These are phyloP conservation scores for Stachybotrys elegans DNA, from an alignment of 2,329 filamentous ascomycete species.

Conservation along the genomic window DNA sequence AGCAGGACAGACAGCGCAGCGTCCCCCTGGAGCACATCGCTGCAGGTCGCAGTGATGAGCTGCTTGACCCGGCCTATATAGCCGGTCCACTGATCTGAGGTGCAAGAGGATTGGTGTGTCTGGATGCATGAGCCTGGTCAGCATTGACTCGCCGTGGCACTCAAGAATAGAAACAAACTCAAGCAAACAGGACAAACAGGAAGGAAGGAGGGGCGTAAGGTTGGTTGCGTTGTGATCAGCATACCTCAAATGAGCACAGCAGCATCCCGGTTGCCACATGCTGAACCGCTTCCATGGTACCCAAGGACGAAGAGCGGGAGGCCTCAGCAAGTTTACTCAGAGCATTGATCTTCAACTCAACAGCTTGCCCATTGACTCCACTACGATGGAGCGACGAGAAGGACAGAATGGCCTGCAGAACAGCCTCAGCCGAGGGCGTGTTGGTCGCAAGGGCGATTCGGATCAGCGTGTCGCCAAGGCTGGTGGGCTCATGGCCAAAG, in stretches of 20 bases:
- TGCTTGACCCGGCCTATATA: slow-evolving; percentile 19
- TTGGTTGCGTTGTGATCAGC: no score
- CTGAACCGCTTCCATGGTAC: slow-evolving; percentile 6
- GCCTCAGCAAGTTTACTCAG: slow-evolving; percentile 5
- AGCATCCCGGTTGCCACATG: slow-evolving; percentile 17
- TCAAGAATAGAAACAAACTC: no score
- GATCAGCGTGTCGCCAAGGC: slow-evolving; percentile 7
- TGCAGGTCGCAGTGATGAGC: slow-evolving; percentile 6
- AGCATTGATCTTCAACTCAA: slow-evolving; percentile 9
- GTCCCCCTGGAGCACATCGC: neutral
- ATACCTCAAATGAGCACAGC: slow-evolving; percentile 22
- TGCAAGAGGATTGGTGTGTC: slow-evolving; percentile 15
- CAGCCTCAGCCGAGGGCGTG: slow-evolving; percentile 7
- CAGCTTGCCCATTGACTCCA: rapidly evolving
- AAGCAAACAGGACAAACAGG: no score
- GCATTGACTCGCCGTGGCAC: no score
- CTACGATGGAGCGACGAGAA: slow-evolving; percentile 11
- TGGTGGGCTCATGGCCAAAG: slow-evolving; percentile 9
- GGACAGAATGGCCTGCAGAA: slow-evolving; percentile 9
- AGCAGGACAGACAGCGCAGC: slow-evolving; percentile 11
- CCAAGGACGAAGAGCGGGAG: neutral
- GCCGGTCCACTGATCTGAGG: slow-evolving; percentile 21
- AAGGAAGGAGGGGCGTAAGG: no score
- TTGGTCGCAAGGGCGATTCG: slow-evolving; percentile 12
- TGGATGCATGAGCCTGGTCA: no score